Evolutionary conservation across 2,329 filamentous ascomycete species (phyloP).

Genomic region (Aspergillus costaricaensis): DNA sequence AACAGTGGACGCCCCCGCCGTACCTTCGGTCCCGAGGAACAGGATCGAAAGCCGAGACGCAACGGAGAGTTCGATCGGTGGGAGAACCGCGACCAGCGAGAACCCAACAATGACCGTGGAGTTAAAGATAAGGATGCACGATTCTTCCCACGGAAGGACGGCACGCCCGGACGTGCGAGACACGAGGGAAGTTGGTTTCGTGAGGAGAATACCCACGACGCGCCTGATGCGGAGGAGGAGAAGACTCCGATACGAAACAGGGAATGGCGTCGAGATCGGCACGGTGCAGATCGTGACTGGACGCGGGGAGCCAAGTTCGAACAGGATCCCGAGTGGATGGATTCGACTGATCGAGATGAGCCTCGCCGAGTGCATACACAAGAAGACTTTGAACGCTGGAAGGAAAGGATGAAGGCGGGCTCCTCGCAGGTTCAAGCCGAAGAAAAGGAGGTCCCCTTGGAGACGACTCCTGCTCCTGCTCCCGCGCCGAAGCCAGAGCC

Average conservation of each 20-base stretch:
- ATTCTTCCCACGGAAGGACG: slow-evolving; percentile 61
- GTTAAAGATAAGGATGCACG: slow-evolving; percentile 59
- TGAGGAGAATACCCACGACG: slow-evolving; percentile 51
- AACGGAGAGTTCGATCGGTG: slow-evolving; percentile 48
- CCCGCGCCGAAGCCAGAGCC: slow-evolving; percentile 41
- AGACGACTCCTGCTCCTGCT: slow-evolving; percentile 19
- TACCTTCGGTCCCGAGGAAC: slow-evolving; percentile 44
- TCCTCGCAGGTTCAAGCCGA: slow-evolving; percentile 43
- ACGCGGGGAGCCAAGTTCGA: slow-evolving; percentile 60
- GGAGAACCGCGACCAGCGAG: slow-evolving; percentile 59
- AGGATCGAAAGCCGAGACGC: slow-evolving; percentile 42
- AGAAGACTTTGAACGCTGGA: slow-evolving; percentile 93
- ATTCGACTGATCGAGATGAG: slow-evolving; percentile 67
- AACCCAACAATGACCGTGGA: slow-evolving; percentile 47
- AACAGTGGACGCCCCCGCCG: slow-evolving; percentile 42
- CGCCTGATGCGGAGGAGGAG: slow-evolving; percentile 45
- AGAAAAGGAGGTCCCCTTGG: slow-evolving; percentile 45
- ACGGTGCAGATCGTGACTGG: slow-evolving; percentile 56
- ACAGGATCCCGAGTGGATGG: slow-evolving; percentile 89
- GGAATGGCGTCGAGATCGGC: slow-evolving; percentile 61
- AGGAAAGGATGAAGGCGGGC: slow-evolving; percentile 81
- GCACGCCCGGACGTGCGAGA: slow-evolving; percentile 61
- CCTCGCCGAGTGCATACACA: slow-evolving; percentile 73
- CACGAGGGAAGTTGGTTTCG: slow-evolving; percentile 75
- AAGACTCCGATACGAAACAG: slow-evolving; percentile 58